Evolutionary conservation across 176 grass and related monocot genomes (phyloP), one percentile per base, ranked within the genome.

Genomic region (Paspalum vaginatum): DNA sequence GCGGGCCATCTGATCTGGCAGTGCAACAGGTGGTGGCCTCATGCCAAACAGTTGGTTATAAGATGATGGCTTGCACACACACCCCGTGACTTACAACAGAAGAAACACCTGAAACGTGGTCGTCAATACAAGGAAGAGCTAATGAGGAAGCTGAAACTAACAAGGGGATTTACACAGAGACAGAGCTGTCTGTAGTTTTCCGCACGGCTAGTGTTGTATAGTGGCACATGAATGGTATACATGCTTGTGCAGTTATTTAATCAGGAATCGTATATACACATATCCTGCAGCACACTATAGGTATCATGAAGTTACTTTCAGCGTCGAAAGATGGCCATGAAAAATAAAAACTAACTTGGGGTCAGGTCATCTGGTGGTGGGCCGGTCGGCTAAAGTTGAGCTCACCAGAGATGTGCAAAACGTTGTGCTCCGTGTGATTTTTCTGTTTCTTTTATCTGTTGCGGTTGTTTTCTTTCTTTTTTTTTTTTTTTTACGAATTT

Each of bases 141-240:
- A 61, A 43, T 27, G 60, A 54, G 54, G 53, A 8, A 75, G 37
- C 11, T 67, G 37, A 61, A 75, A 72, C 65, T 48, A 69, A 79
- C 45, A 57, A 58, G 48, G 21, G 54, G 20, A 25, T 79, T 3
- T 2, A 80, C 26, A 82, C 37, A 45, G 4, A 9, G 56, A n/a
- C n/a, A n/a, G n/a, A n/a, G n/a, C n/a, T n/a, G n/a, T n/a, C 67
- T 85, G 87, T 81, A 85, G 63, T 72, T 84, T 50, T 76, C 56
- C 24, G n/a, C 10, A 65, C 39, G 18, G 54, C 45, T 44, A 25
- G 37, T 67, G 65, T 50, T 89, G 83, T 89, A 89, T 76, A 89
- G 87, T 72, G 57, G 38, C 24, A 41, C 47, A 22, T 27, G 2
- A 27, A 69, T 38, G 8, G 25, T n/a, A 57, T 39, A 69, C 47